These are phyloP conservation scores for Chalciporus chontae DNA, from an alignment of 768 basidiomycete genomes.

Conservation along the genomic window DNA sequence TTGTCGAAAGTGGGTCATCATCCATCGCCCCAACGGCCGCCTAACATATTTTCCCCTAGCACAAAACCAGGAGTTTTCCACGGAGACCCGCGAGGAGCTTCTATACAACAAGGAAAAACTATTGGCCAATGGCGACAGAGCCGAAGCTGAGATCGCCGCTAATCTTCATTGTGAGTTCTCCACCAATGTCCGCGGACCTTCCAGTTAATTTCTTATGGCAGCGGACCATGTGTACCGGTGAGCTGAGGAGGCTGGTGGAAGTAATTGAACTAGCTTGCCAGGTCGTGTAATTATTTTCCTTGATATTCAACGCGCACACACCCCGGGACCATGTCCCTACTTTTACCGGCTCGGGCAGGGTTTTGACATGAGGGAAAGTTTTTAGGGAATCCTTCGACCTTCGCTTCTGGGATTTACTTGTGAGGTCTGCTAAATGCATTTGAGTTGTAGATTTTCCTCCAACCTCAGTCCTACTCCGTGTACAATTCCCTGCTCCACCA, in stretches of 20 bases:
- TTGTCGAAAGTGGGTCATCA: conserved; percentile 84
- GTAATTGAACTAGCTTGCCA: conserved; percentile 8
- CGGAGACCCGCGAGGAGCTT: conserved; percentile 96
- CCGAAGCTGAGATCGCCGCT: conserved; percentile 97
- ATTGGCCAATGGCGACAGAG: conserved; percentile 91
- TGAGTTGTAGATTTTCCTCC: conserved; percentile 1
- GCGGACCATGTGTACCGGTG: conserved; percentile 88
- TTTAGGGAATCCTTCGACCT: background rate
- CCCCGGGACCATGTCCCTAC: background rate
- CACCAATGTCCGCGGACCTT: conserved; percentile 11
- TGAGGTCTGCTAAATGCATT: background rate
- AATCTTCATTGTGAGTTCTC: conserved; percentile 68
- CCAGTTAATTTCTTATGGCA: conserved; percentile 32
- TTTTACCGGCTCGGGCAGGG: background rate
- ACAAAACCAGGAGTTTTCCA: conserved; percentile 96
- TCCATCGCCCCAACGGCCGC: conserved; percentile 7
- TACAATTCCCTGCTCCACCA: background rate
- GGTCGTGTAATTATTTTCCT: conserved; percentile 24
- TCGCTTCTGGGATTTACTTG: background rate
- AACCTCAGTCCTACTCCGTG: background rate
- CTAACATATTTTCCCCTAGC: conserved; percentile 44
- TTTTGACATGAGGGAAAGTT: background rate
- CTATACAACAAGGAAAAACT: conserved; percentile 99
- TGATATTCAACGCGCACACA: conserved; percentile 5
- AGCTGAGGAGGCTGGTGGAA: conserved; percentile 18